phyloP scores from a whole-genome alignment of 139 green algal genomes.

The Coelastrella sp. region DNA sequence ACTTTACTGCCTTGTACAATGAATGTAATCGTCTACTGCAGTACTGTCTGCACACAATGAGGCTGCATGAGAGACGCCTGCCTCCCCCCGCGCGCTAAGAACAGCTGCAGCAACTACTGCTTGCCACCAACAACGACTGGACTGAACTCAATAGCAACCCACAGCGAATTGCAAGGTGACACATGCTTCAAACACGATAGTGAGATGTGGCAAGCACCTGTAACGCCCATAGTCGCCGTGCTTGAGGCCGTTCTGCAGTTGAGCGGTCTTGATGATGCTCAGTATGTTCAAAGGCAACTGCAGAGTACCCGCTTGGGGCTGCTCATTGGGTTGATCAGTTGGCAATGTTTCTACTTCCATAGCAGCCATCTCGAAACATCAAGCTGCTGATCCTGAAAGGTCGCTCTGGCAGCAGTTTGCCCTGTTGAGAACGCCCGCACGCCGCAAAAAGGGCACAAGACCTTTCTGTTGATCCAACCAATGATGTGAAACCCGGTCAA shows the following conservation, averaged over 20 bases:
- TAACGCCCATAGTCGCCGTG: constrained; percentile 88
- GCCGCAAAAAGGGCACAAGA: no score
- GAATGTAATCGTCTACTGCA: constrained; percentile 82
- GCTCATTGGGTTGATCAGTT: neutral
- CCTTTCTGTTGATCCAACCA: no score
- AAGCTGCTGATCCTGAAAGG: no score
- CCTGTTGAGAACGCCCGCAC: no score
- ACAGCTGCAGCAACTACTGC: no score
- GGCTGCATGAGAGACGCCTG: neutral
- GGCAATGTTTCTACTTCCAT: constrained; percentile 1
- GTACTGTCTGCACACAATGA: constrained; percentile 80
- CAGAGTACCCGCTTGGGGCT: neutral
- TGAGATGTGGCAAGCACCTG: constrained; percentile 59
- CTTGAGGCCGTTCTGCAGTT: constrained; percentile 85
- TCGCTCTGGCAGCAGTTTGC: no score
- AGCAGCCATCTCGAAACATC: no score
- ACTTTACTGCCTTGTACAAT: constrained; percentile 87
- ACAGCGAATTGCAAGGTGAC: no score
- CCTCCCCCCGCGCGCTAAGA: no score
- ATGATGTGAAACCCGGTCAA: no score
- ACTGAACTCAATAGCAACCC: no score
- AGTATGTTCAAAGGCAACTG: constrained; percentile 61
- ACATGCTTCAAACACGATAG: neutral
- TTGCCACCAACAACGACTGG: no score
- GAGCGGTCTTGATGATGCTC: constrained; percentile 68